Evolutionary conservation across 164 flowering plant species (phyloP), one percentile per base, ranked within the genome.

Genomic region (Berberis vulgaris): DNA sequence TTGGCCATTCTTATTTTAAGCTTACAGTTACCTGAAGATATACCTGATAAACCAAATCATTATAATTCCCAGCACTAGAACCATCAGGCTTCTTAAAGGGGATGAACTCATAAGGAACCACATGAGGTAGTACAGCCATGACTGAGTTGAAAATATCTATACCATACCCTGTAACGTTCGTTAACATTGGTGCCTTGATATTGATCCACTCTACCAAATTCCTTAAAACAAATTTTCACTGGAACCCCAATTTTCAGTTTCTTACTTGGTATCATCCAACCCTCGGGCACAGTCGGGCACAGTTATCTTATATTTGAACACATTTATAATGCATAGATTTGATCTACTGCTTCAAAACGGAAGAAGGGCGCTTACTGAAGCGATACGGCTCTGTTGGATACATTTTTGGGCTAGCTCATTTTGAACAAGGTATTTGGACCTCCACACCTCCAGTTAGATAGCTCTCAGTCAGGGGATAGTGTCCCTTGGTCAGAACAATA

Each of bases 91-190:
- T 58, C 45, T 8, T 6, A 42, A 47, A 47, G 39, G 64, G 64
- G 9, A 61, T 13, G 8, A 61, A 47, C 5, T 65, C 67, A 13
- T 65, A 57, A 12, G 52, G 41, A n/a, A 65, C 38, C 2, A 38
- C 45, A 57, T 65, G 47, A 38, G 67, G 67, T 7, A 65, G 57
- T 6, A 44, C 10, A 1, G 47, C 61, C n/a, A 65, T 58, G 5
- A 58, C 68, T 4, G 62, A 45, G 4, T 41, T 58, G 45, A 65
- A 65, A 11, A 57, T 56, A 47, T 65, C 62, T n/a, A 65, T 49
- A 49, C 62, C 57, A n/a, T 38, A 65, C 1, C 68, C 68, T 43
- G 68, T 57, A 44, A 65, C 68, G 1, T 1, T 6, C 3, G 6
- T 59, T 12, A n/a, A 3, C 13, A 10, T 58, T 65, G 45, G 41